phyloP scores from a whole-genome alignment of 768 basidiomycete genomes.

The Chalciporus piperatus region DNA sequence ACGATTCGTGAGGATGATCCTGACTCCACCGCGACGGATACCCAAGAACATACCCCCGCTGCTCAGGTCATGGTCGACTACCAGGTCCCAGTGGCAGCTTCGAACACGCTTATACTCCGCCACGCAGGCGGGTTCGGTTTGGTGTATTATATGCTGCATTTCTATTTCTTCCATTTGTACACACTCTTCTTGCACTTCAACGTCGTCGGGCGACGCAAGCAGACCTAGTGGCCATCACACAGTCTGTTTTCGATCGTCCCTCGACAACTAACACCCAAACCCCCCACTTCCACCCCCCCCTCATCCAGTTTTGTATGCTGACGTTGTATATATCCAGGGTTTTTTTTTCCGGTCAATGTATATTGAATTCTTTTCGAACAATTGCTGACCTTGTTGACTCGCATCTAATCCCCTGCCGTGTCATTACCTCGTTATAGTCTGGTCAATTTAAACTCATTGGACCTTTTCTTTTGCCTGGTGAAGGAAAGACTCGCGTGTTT shows the following conservation, averaged over 20 bases:
- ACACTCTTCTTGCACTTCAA: conserved; percentile 38
- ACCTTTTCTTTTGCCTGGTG: neutral
- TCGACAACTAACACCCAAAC: conserved; percentile 5
- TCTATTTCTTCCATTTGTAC: conserved; percentile 45
- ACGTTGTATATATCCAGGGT: conserved; percentile 30
- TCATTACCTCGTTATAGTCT: conserved; percentile 14
- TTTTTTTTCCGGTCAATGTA: conserved; percentile 26
- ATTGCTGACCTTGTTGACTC: conserved; percentile 20
- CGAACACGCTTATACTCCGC: conserved; percentile 27
- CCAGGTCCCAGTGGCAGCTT: conserved; percentile 27
- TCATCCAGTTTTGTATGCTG: conserved; percentile 18
- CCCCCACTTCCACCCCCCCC: conserved; percentile 2
- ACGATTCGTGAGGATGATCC: conserved; percentile 18
- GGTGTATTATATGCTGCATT: conserved; percentile 41
- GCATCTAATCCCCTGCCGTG: conserved; percentile 32
- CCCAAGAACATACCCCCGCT: conserved; percentile 18
- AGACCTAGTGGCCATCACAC: conserved; percentile 21
- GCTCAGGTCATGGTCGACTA: conserved; percentile 16
- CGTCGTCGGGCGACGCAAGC: conserved; percentile 26
- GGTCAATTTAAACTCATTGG: conserved; percentile 16
- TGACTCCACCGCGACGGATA: conserved; percentile 20
- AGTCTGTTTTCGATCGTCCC: conserved; percentile 6
- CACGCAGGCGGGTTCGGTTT: conserved; percentile 35
- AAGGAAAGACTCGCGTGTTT: neutral
- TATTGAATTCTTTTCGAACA: conserved; percentile 16